Conservation (phyloP, 2,329 filamentous ascomycete genomes). For the Aspergillus sp. region DNA sequence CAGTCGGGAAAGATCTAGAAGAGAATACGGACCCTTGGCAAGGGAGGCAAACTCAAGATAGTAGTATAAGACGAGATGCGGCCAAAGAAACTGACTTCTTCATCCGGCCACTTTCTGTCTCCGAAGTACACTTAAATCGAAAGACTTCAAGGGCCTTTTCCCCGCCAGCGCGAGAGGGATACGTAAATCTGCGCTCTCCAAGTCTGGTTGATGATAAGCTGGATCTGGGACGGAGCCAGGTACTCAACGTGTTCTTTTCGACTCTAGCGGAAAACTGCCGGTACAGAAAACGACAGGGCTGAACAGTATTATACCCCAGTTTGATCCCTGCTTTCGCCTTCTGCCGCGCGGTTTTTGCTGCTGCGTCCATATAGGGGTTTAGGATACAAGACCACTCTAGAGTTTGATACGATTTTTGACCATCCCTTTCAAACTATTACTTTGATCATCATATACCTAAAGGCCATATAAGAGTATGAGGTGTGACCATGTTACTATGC, state of each 20-base stretch:
- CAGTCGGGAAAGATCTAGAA: slow-evolving; percentile 30
- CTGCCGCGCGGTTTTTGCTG: neutral
- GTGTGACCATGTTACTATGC: slow-evolving; percentile 8
- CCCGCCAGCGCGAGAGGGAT: neutral
- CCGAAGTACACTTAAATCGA: neutral
- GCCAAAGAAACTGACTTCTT: neutral
- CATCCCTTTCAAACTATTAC: neutral
- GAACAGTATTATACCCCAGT: slow-evolving; percentile 22
- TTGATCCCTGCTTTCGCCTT: neutral
- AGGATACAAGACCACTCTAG: neutral
- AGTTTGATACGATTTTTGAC: neutral
- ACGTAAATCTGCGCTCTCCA: neutral
- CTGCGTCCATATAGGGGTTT: neutral
- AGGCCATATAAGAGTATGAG: neutral
- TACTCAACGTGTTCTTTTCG: slow-evolving; percentile 34
- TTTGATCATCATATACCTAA: neutral
- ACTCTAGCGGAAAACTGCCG: slow-evolving; percentile 17
- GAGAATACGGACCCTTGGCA: slow-evolving; percentile 17
- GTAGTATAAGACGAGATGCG: neutral
- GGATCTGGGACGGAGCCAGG: slow-evolving; percentile 4
- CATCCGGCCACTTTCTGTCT: too few relatives aligned
- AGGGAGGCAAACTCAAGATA: slow-evolving; percentile 16
- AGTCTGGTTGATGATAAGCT: neutral
- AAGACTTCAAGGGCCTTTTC: neutral
- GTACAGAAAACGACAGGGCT: slow-evolving; percentile 26